Conservation (phyloP, 192 early-diverging fungal species). For the Gamsiella multidivaricata region DNA sequence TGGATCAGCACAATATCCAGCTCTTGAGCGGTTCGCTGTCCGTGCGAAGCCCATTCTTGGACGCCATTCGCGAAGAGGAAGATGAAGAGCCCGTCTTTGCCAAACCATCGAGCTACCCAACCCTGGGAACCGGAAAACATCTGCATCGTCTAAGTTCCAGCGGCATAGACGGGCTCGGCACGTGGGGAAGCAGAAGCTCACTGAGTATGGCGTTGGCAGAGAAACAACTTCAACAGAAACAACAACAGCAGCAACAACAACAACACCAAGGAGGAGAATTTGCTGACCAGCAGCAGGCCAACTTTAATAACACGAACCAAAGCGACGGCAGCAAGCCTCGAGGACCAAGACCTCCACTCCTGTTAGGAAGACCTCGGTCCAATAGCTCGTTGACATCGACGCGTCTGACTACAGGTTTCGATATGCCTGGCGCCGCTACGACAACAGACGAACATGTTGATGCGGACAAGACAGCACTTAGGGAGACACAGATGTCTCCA, state of each 20-base stretch:
- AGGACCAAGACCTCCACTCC: constrained; percentile 44
- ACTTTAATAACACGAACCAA: constrained; percentile 30
- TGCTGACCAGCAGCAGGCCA: constrained; percentile 25
- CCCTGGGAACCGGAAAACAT: constrained; percentile 19
- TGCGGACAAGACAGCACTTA: constrained; percentile 1
- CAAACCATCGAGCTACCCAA: constrained; percentile 53
- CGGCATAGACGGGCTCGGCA: constrained; percentile 1
- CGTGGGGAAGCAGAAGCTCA: constrained; percentile 16
- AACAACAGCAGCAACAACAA: constrained; percentile 19
- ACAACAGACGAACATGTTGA: neutral
- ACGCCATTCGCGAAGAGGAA: constrained; percentile 51
- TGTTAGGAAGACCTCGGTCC: constrained; percentile 41
- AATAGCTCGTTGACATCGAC: constrained; percentile 22
- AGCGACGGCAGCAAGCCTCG: constrained; percentile 39
- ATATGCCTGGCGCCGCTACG: constrained; percentile 4
- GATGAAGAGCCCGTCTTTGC: constrained; percentile 48
- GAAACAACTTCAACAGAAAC: constrained; percentile 1
- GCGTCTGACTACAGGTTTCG: constrained; percentile 30
- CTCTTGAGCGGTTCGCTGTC: constrained; percentile 46
- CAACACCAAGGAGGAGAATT: constrained; percentile 7
- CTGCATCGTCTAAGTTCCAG: constrained; percentile 20
- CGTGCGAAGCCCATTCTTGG: constrained; percentile 40
- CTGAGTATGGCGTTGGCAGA: constrained; percentile 6
- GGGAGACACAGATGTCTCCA: constrained; percentile 26
- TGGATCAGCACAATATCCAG: constrained; percentile 49